Evolutionary conservation across 176 grass and related monocot genomes (phyloP), one percentile per base, ranked within the genome.

Genomic region (Avena sativa): DNA sequence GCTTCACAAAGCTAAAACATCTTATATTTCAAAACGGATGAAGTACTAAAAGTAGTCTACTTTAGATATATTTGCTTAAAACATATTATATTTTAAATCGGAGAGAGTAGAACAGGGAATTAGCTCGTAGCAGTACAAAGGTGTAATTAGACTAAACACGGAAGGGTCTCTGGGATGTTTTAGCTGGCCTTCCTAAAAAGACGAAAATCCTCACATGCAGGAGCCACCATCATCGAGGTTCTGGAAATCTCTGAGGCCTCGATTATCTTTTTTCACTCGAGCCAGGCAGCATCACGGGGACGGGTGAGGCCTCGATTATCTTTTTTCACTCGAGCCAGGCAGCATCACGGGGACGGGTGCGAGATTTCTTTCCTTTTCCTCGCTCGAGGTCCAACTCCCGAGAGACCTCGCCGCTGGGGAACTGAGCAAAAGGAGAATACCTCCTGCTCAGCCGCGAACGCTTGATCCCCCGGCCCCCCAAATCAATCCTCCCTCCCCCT

Each of bases 341-440:
- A 25, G 17, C 72, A 52, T 28, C 72, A 75, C 47, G 71, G 47
- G 73, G 67, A 8, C 40, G 25, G 63, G 2, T 6, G 52, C 62
- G 62, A 13, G 64, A 70, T 70, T 71, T 44, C 4, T 76, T 76
- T 76, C 8, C 74, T 55, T 76, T 76, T 76, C 51, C 74, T 2
- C 11, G 49, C 74, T 76, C 49, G 3, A 30, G 74, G 49, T 55
- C 74, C 74, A 76, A 52, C 25, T 76, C 50, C 74, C 74, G 0
- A 76, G 74, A 55, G 49, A 19, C 74, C 74, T 76, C 74, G 74
- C 74, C 74, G 74, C 74, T 76, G 49, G 74, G 74, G 74, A 76
- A 76, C 74, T 55, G 49, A 56, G 8, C 49, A 76, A 55, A 76
- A 55, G 74, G 49, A 53, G 74, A 73, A 55, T 34, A 10, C 73